Base-by-base conservation (phyloP, 768 basidiomycete genomes). In the Lactarius psammicola region DNA sequence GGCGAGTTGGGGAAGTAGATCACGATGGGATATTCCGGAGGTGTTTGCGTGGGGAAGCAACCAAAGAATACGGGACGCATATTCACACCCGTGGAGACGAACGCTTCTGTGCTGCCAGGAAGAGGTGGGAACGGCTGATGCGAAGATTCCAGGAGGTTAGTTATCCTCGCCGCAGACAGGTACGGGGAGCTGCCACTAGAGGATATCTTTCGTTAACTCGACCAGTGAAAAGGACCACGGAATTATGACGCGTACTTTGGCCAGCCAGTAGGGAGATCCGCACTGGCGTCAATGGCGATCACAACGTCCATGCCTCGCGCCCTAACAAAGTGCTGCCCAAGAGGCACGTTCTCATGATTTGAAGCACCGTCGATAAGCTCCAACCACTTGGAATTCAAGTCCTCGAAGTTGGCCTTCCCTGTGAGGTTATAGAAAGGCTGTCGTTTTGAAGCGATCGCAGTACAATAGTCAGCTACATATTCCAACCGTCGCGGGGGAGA, bases 1-100 rank as follows among this genome's bases (percentile, higher is more conserved):
- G 90, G 89, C 34, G 89, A 81, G 73, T 88, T 90, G 7, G 92
- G 92, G 8, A 93, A 78, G 71, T 89, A 92, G 51, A 93, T 82
- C 46, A 93, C 75, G 23, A 93, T 69, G 0, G 90, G 90, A 67
- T 81, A 88, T 63, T 84, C 82, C 1, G 84, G 75, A 17, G 86
- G 81, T 4, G 31, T 74, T 55, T 80, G 73, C 3, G 61, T 72
- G 18, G 86, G 82, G 70, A 88, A 76, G 72, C 92, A 93, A 3
- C 92, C 92, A 76, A 92, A 93, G 78, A 94, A 92, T 0, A 88
- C 89, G 2, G 90, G 84, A 31, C 87, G 83, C 54, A 76, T 77
- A 71, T 87, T 90, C 1, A 90, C 80, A 40, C 89, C 88, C 5
- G 81, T 82, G 1, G 76, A 73, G 40, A 87, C 72, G 74, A 89